A percentile compares a stretch with the other conserved stretches of the same genome.
Evolutionary conservation across 441 rosid genomes (phyloP).

Genomic region (Metrosideros polymorpha): DNA sequence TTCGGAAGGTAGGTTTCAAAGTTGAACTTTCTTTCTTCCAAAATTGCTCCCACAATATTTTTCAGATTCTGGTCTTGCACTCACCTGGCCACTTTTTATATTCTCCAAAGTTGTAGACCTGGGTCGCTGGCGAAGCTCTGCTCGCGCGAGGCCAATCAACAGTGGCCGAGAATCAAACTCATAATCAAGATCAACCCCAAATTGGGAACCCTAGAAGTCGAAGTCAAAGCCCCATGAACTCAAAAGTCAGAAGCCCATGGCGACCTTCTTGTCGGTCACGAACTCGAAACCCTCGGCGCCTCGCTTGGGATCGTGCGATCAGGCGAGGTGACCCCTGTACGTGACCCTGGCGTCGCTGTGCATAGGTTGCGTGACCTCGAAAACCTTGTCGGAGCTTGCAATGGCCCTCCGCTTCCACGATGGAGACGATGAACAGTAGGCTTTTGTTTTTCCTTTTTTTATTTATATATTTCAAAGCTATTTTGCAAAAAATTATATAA

Average conservation of each 20-base stretch:
- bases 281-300: not conserved
- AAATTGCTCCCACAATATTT: not conserved
- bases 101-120: not conserved
- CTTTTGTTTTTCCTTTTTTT: not conserved
- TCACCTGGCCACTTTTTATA: not conserved
- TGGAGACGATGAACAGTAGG: not conserved
- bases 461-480: not conserved
- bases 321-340: no score
- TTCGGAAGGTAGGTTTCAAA: fast-evolving
- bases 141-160: fast-evolving
- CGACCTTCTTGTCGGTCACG: not conserved
- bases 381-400: not conserved
- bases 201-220: not conserved
- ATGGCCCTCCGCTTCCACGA: not conserved
- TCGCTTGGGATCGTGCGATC: not conserved
- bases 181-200: not conserved
- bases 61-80: not conserved
- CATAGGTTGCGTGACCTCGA: not conserved
- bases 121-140: not conserved
- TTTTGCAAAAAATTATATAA: not conserved
- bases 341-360: no score
- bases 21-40: not conserved
- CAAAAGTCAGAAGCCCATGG: not conserved
- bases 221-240: not conserved
- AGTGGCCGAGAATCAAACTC: not conserved